These are phyloP conservation scores for Ophiosphaerella herpotricha DNA, from an alignment of 2,329 filamentous ascomycete genomes.

Conservation along the genomic window DNA sequence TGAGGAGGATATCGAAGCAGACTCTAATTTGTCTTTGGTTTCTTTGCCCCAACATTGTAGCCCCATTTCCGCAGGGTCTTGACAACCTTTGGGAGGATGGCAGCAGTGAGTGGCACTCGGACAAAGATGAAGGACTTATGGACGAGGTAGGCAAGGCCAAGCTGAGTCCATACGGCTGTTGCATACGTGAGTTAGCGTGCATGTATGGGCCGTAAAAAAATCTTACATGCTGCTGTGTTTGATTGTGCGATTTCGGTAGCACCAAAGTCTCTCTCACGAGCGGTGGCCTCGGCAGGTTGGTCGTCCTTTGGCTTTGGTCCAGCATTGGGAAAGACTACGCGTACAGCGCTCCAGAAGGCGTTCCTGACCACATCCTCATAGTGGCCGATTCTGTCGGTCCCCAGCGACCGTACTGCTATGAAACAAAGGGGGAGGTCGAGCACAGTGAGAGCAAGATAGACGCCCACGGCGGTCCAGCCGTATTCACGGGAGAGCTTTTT, in stretches of 20 bases:
- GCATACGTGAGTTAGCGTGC: constrained; percentile 12
- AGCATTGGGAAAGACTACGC: constrained; percentile 62
- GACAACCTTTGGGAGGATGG: constrained; percentile 92
- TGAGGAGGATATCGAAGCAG: background rate
- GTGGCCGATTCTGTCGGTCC: constrained; percentile 82
- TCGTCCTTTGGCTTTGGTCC: constrained; percentile 54
- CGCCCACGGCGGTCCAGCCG: constrained; percentile 89
- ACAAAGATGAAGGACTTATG: constrained; percentile 98
- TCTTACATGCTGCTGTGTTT: constrained; percentile 73
- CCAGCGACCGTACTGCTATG: constrained; percentile 78
- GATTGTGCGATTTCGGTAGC: constrained; percentile 68
- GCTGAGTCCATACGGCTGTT: constrained; percentile 75
- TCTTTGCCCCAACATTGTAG: constrained; percentile 88
- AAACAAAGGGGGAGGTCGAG: constrained; percentile 97
- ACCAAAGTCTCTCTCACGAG: constrained; percentile 35
- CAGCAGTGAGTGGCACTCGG: constrained; percentile 88
- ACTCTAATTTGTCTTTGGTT: constrained; percentile 38
- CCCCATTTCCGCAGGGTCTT: constrained; percentile 86
- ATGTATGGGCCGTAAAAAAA: background rate
- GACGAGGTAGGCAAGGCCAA: constrained; percentile 92
- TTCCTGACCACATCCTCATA: constrained; percentile 71
- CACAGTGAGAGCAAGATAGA: constrained; percentile 81
- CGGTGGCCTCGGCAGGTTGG: constrained; percentile 33
- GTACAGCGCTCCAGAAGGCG: constrained; percentile 62
- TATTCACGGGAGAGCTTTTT: constrained; percentile 90